Percentiles rank a stretch among this genome's conserved stretches.
phyloP scores from a whole-genome alignment of 768 basidiomycete genomes.

The Hygrocybe punicea region DNA sequence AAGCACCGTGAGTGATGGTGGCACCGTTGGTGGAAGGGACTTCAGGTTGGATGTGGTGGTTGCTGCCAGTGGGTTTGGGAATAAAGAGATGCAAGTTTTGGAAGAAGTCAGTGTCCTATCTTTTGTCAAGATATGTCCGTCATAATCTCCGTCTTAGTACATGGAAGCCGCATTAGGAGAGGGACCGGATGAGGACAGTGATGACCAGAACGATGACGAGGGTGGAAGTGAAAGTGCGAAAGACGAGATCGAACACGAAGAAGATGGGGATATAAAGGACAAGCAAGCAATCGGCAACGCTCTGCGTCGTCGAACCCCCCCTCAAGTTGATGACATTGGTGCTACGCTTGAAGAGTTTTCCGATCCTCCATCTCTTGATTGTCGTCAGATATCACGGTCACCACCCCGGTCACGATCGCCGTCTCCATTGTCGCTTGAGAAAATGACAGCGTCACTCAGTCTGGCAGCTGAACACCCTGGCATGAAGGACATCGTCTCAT shows the following conservation, averaged over 20 bases:
- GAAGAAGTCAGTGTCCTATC: constrained; percentile 64
- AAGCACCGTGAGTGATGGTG: constrained; percentile 49
- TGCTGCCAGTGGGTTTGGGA: constrained; percentile 89
- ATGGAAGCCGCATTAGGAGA: constrained; percentile 55
- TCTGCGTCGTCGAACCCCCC: constrained; percentile 12
- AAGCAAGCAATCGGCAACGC: constrained; percentile 5
- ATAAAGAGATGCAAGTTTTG: constrained; percentile 74
- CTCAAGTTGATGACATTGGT: not conserved
- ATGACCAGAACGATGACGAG: constrained; percentile 28
- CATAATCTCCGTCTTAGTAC: constrained; percentile 46
- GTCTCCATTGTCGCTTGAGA: constrained; percentile 42
- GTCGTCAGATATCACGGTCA: constrained; percentile 44
- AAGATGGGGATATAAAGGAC: constrained; percentile 31
- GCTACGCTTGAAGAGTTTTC: constrained; percentile 23
- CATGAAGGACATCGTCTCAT: constrained; percentile 58
- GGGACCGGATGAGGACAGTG: constrained; percentile 21
- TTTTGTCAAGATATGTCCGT: constrained; percentile 19
- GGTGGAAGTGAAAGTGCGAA: constrained; percentile 38
- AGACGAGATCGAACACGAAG: constrained; percentile 27
- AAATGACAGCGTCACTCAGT: constrained; percentile 42
- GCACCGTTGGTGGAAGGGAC: constrained; percentile 38
- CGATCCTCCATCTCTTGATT: constrained; percentile 28
- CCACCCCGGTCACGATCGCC: constrained; percentile 50
- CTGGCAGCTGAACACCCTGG: constrained; percentile 29
- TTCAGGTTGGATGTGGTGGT: constrained; percentile 88